phyloP scores from a whole-genome alignment of 139 green algal species.

The Coelastrella sp. region DNA sequence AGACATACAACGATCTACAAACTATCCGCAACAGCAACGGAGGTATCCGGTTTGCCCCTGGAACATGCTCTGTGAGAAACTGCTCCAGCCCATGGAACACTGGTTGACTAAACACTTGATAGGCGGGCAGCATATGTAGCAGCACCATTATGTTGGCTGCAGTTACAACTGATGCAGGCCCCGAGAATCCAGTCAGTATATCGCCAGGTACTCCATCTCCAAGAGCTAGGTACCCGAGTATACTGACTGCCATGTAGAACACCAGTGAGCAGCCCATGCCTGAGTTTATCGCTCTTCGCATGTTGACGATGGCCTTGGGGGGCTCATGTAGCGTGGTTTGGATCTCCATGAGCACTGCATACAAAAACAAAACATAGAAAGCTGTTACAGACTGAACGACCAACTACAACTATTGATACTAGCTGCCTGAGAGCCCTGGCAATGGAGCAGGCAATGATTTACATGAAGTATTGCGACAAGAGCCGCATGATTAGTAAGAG shows the following conservation, averaged over 20 bases:
- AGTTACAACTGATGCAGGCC: constrained; percentile 54
- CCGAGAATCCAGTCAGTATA: constrained; percentile 70
- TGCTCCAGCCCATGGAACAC: constrained; percentile 65
- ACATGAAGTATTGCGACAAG: too few relatives aligned
- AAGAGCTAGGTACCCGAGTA: constrained; percentile 70
- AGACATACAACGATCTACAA: constrained; percentile 55
- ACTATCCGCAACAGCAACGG: constrained; percentile 28
- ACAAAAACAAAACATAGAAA: not conserved
- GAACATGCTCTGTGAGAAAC: constrained; percentile 42
- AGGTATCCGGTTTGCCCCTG: constrained; percentile 3
- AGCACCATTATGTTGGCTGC: constrained; percentile 77
- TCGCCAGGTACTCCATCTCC: constrained; percentile 65
- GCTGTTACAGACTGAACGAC: too few relatives aligned
- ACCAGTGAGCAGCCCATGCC: constrained; percentile 65
- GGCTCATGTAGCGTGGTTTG: constrained; percentile 64
- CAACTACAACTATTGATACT: too few relatives aligned
- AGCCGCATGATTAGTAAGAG: not conserved
- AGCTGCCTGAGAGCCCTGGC: too few relatives aligned
- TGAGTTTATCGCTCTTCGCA: constrained; percentile 64
- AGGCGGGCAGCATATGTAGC: constrained; percentile 70
- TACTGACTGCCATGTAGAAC: constrained; percentile 71
- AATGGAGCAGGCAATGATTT: too few relatives aligned
- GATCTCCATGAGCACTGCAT: constrained; percentile 43
- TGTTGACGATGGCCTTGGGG: constrained; percentile 53
- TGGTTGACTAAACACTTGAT: constrained; percentile 68